A percentile compares a stretch with the other conserved stretches of the same genome.
phyloP scores from a whole-genome alignment of 2,329 filamentous ascomycete species.

The Orbilia quercus region DNA sequence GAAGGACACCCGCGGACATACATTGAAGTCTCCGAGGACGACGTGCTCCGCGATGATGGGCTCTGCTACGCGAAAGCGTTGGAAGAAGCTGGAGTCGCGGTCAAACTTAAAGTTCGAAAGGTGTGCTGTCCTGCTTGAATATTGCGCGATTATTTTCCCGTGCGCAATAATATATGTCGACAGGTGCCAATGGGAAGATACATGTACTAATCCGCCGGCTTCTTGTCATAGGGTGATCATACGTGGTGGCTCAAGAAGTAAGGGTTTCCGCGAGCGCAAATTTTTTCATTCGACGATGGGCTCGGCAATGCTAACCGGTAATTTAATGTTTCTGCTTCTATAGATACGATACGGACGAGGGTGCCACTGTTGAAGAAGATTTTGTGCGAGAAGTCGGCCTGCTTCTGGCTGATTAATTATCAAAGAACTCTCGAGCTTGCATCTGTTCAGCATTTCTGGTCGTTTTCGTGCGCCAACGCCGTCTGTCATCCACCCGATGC shows the following conservation, averaged over 20 bases:
- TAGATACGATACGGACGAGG: constrained; percentile 60
- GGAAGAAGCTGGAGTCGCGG: constrained; percentile 63
- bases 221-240: constrained; percentile 61
- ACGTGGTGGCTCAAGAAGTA: constrained; percentile 67
- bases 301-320: constrained; percentile 37
- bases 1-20: constrained; percentile 63
- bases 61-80: constrained; percentile 67
- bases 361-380: constrained; percentile 65
- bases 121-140: constrained; percentile 63
- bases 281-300: constrained; percentile 19
- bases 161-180: constrained; percentile 22
- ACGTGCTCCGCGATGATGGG: constrained; percentile 68
- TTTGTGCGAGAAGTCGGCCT: constrained; percentile 63
- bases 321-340: constrained; percentile 8
- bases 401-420: constrained; percentile 19
- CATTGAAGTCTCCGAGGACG: constrained; percentile 68
- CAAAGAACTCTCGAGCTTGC: constrained; percentile 20
- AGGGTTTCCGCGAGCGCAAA: constrained; percentile 27
- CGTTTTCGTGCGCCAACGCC: too few relatives aligned
- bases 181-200: constrained; percentile 26
- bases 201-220: constrained; percentile 22
- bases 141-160: constrained; percentile 52
- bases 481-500: constrained; percentile 4
- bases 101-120: constrained; percentile 64
- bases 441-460: neutral